Percentiles rank a stretch among this genome's conserved stretches.
phyloP scores from a whole-genome alignment of 768 basidiomycete species.

The Boletus coccyginus region DNA sequence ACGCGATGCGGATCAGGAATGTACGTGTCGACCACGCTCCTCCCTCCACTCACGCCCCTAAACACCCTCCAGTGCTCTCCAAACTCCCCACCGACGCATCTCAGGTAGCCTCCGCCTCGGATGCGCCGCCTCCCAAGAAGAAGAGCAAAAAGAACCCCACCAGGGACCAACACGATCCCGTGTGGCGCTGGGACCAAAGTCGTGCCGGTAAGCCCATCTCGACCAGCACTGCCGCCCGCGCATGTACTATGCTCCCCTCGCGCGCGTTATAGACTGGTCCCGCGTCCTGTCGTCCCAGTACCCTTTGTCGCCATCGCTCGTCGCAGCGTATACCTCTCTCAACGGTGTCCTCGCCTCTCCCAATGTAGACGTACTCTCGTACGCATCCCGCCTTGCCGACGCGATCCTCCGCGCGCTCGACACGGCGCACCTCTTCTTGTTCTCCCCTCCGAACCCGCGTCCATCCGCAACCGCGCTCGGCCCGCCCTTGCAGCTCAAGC shows the following conservation, averaged over 20 bases:
- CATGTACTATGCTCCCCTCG: neutral
- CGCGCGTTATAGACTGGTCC: constrained; percentile 18
- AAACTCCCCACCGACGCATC: constrained; percentile 15
- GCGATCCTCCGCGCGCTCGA: constrained; percentile 21
- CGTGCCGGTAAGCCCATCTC: constrained; percentile 11
- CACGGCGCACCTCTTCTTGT: constrained; percentile 18
- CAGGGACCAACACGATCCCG: constrained; percentile 15
- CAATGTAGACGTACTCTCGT: neutral
- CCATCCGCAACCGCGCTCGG: neutral
- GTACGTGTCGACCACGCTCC: constrained; percentile 10
- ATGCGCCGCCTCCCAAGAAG: constrained; percentile 25
- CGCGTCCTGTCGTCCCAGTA: constrained; percentile 16
- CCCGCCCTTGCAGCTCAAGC: neutral
- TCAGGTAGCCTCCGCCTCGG: constrained; percentile 10
- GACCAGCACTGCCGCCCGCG: neutral
- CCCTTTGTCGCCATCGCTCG: constrained; percentile 24
- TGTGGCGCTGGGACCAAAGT: constrained; percentile 23
- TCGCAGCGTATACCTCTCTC: constrained; percentile 21
- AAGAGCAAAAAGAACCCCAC: constrained; percentile 22
- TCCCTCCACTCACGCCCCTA: neutral
- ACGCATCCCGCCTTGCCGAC: constrained; percentile 14
- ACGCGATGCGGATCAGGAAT: constrained; percentile 22
- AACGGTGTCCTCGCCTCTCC: constrained; percentile 13
- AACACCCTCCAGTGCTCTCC: constrained; percentile 18
- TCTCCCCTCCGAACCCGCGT: constrained; percentile 3